phyloP scores from a whole-genome alignment of 2,329 filamentous ascomycete species.

The Fusarium foetens region DNA sequence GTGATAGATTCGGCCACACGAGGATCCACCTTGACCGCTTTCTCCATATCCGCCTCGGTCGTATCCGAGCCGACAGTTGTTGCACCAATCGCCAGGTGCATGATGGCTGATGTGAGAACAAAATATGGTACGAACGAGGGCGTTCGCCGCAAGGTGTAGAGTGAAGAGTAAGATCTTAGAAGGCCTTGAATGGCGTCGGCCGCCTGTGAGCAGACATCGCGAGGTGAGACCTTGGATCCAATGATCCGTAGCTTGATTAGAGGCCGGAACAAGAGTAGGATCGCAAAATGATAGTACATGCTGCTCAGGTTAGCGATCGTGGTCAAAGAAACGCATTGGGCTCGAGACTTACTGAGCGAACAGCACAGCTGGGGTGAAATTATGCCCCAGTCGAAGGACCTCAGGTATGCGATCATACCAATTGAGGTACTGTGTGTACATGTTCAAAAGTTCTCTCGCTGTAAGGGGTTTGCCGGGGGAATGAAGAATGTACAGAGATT shows the following conservation, averaged over 20 bases:
- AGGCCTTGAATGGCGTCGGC: constrained; percentile 69
- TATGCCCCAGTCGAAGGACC: constrained; percentile 71
- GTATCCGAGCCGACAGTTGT: constrained; percentile 41
- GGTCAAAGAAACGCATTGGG: neutral
- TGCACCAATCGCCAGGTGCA: constrained; percentile 66
- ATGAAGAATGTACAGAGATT: constrained; percentile 77
- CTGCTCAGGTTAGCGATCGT: constrained; percentile 48
- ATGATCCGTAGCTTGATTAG: constrained; percentile 73
- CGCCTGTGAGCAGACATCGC: constrained; percentile 72
- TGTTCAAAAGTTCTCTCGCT: constrained; percentile 69
- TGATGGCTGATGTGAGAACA: constrained; percentile 69
- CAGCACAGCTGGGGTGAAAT: constrained; percentile 77
- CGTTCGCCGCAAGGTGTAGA: constrained; percentile 67
- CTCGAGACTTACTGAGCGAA: constrained; percentile 72
- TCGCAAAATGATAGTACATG: constrained; percentile 77
- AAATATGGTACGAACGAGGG: constrained; percentile 71
- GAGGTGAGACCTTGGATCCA: constrained; percentile 70
- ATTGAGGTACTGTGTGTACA: constrained; percentile 74
- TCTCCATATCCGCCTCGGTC: constrained; percentile 45
- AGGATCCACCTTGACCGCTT: constrained; percentile 51
- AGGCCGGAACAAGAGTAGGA: constrained; percentile 78
- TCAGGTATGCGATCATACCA: constrained; percentile 78
- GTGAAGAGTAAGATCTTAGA: constrained; percentile 65
- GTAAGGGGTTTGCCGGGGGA: constrained; percentile 74
- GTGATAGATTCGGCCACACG: constrained; percentile 58